Base-by-base conservation (phyloP, 257 asterid genomes). In the Pogostemon cablin region DNA sequence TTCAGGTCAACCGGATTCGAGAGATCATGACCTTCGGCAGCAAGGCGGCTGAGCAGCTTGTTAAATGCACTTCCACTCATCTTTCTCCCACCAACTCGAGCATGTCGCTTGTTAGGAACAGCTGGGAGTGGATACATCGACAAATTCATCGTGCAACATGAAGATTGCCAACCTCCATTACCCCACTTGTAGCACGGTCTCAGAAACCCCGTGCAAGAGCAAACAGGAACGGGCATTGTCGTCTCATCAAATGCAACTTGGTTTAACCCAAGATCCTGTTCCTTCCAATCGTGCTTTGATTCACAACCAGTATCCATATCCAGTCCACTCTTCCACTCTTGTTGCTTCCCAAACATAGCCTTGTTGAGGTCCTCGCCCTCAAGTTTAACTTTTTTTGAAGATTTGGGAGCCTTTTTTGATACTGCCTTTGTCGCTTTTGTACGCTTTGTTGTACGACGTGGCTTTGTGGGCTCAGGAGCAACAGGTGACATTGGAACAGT, bases 111-210 rank as follows among this genome's bases (percentile, higher is more conserved):
- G 71, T 95, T 95, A 5, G 99, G 98, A 61, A 91, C 90, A 4
- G 96, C 96, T 0, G 99, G 99, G 54, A 95, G 85, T 0, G 98
- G 98, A 73, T 91, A 88, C 93, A 91, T 85, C 0, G 99, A 95
- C 72, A 95, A 52, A 70, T 84, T 95, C 50, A 86, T 95, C 0
- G 99, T 95, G 73, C 98, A 95, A 65, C 99, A 95, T 0, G 98
- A 89, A 1, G 99, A 95, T 32, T 95, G 99, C 99, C 99, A 95
- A 15, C 99, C 99, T n/a, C 99, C 99, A 20, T 85, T 91, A 9
- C 99, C 99, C 99, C 99, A 95, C 75, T 95, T 95, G 77, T 95
- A 95, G 87, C 99, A 95, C 3, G 97, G 88, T 84, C 98, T 85
- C 9, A 83, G 38, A 54, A 77, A 85, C 63, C 98, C 97, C 0